A percentile compares a stretch with the other conserved stretches of the same genome.
Conservation (phyloP, 2,329 filamentous ascomycete species). For the Capronia epimyces region DNA sequence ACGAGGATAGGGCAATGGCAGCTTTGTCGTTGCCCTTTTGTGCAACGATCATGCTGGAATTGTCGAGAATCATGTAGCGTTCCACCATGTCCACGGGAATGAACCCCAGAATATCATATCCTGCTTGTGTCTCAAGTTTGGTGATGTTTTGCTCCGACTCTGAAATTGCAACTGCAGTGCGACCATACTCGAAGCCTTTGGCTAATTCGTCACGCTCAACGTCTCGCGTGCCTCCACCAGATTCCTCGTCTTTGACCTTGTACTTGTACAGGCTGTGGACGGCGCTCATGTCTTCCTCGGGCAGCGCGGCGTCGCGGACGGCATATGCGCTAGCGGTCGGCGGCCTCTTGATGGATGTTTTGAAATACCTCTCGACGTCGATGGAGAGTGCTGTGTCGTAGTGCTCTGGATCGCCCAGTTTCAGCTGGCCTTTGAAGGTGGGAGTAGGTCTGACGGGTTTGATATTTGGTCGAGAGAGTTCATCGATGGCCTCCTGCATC, state of each 20-base stretch:
- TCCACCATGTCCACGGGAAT: slow-evolving; percentile 68
- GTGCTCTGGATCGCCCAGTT: slow-evolving; percentile 68
- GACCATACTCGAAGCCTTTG: slow-evolving; percentile 91
- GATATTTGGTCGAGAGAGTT: slow-evolving; percentile 69
- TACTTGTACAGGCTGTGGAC: slow-evolving; percentile 78
- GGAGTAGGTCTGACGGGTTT: slow-evolving; percentile 72
- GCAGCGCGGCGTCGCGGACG: slow-evolving; percentile 35
- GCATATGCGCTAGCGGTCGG: slow-evolving; percentile 75
- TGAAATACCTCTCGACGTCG: slow-evolving; percentile 84
- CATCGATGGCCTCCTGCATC: slow-evolving; percentile 74
- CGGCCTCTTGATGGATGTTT: slow-evolving; percentile 70
- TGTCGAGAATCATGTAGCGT: slow-evolving; percentile 78
- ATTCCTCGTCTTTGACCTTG: slow-evolving; percentile 67
- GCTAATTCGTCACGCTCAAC: slow-evolving; percentile 76
- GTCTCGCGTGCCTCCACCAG: slow-evolving; percentile 72
- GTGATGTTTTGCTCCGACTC: slow-evolving; percentile 82
- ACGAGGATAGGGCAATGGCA: slow-evolving; percentile 75
- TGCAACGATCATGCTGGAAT: slow-evolving; percentile 69
- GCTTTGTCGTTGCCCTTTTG: slow-evolving; percentile 76
- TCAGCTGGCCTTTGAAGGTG: slow-evolving; percentile 72
- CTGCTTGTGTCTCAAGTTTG: slow-evolving; percentile 70
- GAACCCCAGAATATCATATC: slow-evolving; percentile 82
- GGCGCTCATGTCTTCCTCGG: slow-evolving; percentile 27
- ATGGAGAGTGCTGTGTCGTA: slow-evolving; percentile 74
- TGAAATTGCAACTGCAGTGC: slow-evolving; percentile 83